Percentiles rank a stretch among this genome's conserved stretches.
Evolutionary conservation across 2,329 filamentous ascomycete genomes (phyloP).

Genomic region (Alternaria burnsii): DNA sequence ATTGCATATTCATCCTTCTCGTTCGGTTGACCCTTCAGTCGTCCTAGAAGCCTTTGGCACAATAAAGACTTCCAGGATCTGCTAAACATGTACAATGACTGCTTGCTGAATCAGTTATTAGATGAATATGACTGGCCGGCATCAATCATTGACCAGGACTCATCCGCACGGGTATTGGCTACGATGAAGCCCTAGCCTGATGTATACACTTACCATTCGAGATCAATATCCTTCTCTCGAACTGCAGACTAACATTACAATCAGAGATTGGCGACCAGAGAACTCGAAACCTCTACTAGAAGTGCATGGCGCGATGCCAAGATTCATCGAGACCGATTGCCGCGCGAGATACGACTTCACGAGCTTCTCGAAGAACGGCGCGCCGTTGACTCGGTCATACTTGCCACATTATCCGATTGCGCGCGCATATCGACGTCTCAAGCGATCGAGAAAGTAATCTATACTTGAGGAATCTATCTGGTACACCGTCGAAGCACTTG

Average conservation of each 20-base stretch:
- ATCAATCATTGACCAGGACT: neutral
- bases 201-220: neutral
- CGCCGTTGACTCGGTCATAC: neutral
- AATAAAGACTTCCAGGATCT: neutral
- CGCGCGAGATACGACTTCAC: slow-evolving; percentile 19
- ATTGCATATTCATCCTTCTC: too few species aligned
- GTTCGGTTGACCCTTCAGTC: too few species aligned
- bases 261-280: slow-evolving; percentile 21
- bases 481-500: neutral
- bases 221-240: neutral
- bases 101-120: neutral
- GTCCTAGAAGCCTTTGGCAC: too few species aligned
- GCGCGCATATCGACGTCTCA: slow-evolving; percentile 19
- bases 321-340: slow-evolving; percentile 10
- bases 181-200: neutral
- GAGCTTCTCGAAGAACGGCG: slow-evolving; percentile 12
- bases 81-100: neutral
- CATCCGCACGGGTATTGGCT: neutral
- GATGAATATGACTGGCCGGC: neutral
- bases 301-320: slow-evolving; percentile 7
- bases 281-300: neutral
- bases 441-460: slow-evolving; percentile 7
- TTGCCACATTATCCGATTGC: slow-evolving; percentile 7
- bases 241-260: neutral
- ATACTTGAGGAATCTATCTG: neutral